These are phyloP conservation scores for Cynara cardunculus DNA, from an alignment of 129 eudicot species.

Conservation along the genomic window DNA sequence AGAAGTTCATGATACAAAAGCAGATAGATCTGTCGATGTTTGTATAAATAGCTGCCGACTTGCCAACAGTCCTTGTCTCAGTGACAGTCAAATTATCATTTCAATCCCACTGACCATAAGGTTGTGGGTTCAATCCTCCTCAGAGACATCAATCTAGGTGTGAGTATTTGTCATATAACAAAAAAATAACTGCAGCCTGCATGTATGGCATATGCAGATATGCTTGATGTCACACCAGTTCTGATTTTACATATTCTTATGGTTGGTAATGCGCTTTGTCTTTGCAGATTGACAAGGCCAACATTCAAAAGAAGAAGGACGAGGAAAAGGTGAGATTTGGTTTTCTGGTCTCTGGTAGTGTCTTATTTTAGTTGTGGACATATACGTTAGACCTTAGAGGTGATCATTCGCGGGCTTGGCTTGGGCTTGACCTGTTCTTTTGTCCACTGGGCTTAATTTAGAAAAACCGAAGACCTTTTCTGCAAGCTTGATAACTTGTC, in stretches of 20 bases:
- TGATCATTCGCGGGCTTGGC: neutral
- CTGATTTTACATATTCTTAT: neutral
- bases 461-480: neutral
- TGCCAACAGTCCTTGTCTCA: neutral
- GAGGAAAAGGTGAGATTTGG: slow-evolving; percentile 65
- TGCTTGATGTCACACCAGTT: neutral
- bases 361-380: neutral
- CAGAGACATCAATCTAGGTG: neutral
- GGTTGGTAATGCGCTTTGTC: neutral
- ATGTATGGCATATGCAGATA: neutral
- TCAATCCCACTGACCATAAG: neutral
- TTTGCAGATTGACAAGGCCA: slow-evolving; percentile 74
- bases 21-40: neutral
- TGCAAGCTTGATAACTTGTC: no score
- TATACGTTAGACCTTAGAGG: neutral
- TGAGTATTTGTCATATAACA: neutral
- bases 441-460: no score
- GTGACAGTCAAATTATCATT: neutral
- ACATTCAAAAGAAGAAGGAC: slow-evolving; percentile 81
- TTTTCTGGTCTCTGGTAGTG: neutral
- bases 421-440: no score
- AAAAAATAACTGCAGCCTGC: neutral
- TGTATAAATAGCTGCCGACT: neutral
- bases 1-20: neutral
- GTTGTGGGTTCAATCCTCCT: neutral